Evolutionary conservation across 768 basidiomycete species (phyloP), one percentile per base, ranked within the genome.

Genomic region (Tulasnella sp.): DNA sequence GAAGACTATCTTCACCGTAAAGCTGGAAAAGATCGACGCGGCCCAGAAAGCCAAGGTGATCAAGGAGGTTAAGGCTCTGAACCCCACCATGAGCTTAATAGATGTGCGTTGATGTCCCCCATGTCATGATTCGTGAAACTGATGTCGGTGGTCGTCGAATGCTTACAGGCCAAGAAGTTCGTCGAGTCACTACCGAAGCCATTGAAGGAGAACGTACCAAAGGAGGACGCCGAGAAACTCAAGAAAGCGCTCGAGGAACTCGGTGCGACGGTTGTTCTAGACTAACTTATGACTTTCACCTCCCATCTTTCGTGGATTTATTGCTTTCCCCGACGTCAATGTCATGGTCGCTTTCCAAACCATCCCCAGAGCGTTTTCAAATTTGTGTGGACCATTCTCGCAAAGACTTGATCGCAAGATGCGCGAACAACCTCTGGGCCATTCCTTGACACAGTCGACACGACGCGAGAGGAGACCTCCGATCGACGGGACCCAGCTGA

Each of bases 161-260:
- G 29, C 29, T 11, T 32, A 73, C 82, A 99, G 98, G 98, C 98
- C 35, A 99, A 99, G 90, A 99, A 98, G 86, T 97, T 99, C 82
- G 98, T 99, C 69, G 98, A 99, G 85, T 95, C 94, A 23, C 85
- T 94, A 81, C 98, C 98, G 32, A 92, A 98, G 85, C 86, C 92
- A 5, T 86, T 99, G 82, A 99, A 98, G 86, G 98, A 99, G 86
- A 94, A 94, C 84, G 83, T 98, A 78, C 88, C 94, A 32, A 99
- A 99, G 85, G 98, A 99, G 81, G 98, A 99, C 51, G 96, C 97
- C 2, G 98, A 99, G 85, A 98, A 98, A 86, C 87, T 99, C 83
- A 90, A 96, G 86, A 91, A 91, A 84, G 90, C 90, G n/a, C 92
- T 99, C 85, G 91, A 93, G 85, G 90, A 86, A 75, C 89, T 98